These are phyloP conservation scores for Ascochyta rabiei DNA, from an alignment of 2,329 filamentous ascomycete genomes.

Conservation along the genomic window DNA sequence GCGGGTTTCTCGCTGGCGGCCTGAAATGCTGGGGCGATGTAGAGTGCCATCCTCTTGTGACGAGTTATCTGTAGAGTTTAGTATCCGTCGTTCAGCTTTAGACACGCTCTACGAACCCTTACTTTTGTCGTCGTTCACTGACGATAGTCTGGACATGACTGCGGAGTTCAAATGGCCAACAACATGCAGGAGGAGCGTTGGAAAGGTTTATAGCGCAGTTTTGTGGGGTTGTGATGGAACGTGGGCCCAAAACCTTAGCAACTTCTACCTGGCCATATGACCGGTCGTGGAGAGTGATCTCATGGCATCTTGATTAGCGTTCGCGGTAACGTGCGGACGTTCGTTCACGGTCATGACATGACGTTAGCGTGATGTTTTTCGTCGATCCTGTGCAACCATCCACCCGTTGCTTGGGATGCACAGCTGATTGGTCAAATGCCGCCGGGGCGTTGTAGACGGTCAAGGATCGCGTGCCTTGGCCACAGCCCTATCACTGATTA, in stretches of 20 bases:
- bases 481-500: constrained; percentile 2
- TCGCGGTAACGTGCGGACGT: not conserved
- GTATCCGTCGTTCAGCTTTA: not conserved
- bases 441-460: not conserved
- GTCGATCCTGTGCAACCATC: not conserved
- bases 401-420: not conserved
- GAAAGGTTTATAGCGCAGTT: not conserved
- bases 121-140: constrained; percentile 20
- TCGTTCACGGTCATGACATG: not conserved
- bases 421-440: not conserved
- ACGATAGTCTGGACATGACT: constrained; percentile 18
- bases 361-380: constrained; percentile 5
- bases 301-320: constrained; percentile 1
- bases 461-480: not conserved
- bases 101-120: constrained; percentile 6
- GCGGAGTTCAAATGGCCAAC: not conserved
- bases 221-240: not conserved
- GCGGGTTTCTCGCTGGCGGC: constrained; percentile 11
- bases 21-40: constrained; percentile 4
- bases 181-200: constrained; percentile 1
- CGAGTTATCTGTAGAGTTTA: not conserved
- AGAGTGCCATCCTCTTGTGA: constrained; percentile 7
- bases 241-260: not conserved
- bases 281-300: constrained; percentile 3
- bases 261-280: not conserved